Evolutionary conservation across 2,329 filamentous ascomycete species (phyloP).

Genomic region (Xylariaceae sp.): DNA sequence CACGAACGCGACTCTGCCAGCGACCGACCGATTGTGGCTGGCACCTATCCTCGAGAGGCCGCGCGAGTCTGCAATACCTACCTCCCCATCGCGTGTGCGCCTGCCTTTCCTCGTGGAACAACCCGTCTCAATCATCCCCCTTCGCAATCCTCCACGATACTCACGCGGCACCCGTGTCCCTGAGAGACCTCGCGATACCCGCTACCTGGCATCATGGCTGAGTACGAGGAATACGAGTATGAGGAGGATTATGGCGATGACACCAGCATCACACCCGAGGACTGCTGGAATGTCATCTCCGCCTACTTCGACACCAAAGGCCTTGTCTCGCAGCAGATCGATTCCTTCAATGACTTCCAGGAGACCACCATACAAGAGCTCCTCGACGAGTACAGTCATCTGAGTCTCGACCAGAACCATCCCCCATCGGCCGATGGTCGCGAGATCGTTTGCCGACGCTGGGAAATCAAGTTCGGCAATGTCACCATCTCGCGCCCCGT

Average conservation of each 20-base stretch:
- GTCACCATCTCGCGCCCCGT: constrained; percentile 84
- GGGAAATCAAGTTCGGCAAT: constrained; percentile 89
- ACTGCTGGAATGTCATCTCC: constrained; percentile 97
- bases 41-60: not conserved
- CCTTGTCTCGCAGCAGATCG: constrained; percentile 92
- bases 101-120: not conserved
- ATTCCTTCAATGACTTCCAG: constrained; percentile 97
- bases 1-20: no score
- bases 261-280: constrained; percentile 81
- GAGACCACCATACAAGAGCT: constrained; percentile 90
- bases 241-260: constrained; percentile 62
- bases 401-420: constrained; percentile 90
- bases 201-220: constrained; percentile 34
- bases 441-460: constrained; percentile 78
- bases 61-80: not conserved
- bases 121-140: not conserved
- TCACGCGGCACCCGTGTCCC: not conserved
- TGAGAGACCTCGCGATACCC: not conserved
- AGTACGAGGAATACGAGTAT: constrained; percentile 60
- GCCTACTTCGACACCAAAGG: constrained; percentile 96
- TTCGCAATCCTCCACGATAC: not conserved
- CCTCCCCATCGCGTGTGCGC: not conserved
- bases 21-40: no score
- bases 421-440: constrained; percentile 65
- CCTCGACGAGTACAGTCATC: constrained; percentile 81